A percentile compares a stretch with the other conserved stretches of the same genome.
phyloP scores from a whole-genome alignment of 352 stramenopile genomes.

The Phytophthora melonis region DNA sequence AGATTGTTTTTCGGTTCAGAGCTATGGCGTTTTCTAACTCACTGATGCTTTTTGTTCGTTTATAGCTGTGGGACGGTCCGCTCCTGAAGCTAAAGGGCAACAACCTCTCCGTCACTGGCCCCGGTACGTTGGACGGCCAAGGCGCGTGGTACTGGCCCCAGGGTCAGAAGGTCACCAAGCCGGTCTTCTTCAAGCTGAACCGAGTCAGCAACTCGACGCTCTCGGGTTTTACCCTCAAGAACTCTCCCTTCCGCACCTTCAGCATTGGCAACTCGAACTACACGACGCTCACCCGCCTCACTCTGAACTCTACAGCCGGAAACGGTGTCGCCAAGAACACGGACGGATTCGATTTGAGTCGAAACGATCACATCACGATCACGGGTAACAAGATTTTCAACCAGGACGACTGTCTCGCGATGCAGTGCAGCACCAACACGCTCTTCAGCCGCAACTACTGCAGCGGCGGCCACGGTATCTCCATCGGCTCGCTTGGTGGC shows the following conservation, averaged over 20 bases:
- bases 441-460: constrained; percentile 25
- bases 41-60: not conserved
- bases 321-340: constrained; percentile 24
- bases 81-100: constrained; percentile 37
- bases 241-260: constrained; percentile 46
- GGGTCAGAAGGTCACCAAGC: constrained; percentile 31
- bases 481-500: constrained; percentile 26
- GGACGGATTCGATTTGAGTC: constrained; percentile 22
- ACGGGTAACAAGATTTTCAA: constrained; percentile 20
- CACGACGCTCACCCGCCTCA: constrained; percentile 28
- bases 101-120: constrained; percentile 33
- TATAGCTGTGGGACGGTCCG: constrained; percentile 37
- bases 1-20: not conserved
- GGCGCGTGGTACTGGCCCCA: constrained; percentile 49
- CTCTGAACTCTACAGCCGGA: constrained; percentile 23
- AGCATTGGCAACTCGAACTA: constrained; percentile 35
- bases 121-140: constrained; percentile 47
- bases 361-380: constrained; percentile 25
- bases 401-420: constrained; percentile 22
- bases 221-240: constrained; percentile 44
- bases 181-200: constrained; percentile 44
- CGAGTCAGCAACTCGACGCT: constrained; percentile 36
- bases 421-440: constrained; percentile 25
- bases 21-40: not conserved
- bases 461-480: constrained; percentile 32